Conservation (phyloP, 2,329 filamentous ascomycete genomes). For the Talaromyces sp. region DNA sequence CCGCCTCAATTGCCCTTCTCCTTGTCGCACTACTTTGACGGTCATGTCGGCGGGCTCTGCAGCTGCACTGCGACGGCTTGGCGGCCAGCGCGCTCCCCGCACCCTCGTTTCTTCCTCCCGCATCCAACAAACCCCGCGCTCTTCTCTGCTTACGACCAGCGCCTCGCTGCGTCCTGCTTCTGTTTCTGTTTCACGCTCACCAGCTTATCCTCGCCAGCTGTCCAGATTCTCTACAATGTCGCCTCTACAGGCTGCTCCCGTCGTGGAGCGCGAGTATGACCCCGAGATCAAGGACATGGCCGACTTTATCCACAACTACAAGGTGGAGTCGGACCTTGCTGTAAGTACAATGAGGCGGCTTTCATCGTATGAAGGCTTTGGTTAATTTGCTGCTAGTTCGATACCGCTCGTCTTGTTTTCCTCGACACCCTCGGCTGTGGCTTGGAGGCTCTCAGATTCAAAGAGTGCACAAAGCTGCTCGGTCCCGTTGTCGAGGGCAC, state of each 20-base stretch:
- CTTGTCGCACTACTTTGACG: background rate
- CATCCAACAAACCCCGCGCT: slow-evolving; percentile 37
- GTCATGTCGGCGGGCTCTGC: slow-evolving; percentile 37
- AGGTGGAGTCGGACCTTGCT: slow-evolving; percentile 85
- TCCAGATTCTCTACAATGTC: slow-evolving; percentile 40
- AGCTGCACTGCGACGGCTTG: slow-evolving; percentile 37
- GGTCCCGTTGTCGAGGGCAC: slow-evolving; percentile 90
- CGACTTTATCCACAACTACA: slow-evolving; percentile 86
- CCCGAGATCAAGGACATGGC: slow-evolving; percentile 94
- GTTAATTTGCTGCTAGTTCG: slow-evolving; percentile 49
- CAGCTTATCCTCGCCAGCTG: slow-evolving; percentile 9
- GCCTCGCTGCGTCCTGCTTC: slow-evolving; percentile 16
- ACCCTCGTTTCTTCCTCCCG: slow-evolving; percentile 41
- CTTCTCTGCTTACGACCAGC: slow-evolving; percentile 19
- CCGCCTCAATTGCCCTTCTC: background rate
- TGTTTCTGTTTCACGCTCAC: no score
- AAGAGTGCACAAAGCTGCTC: slow-evolving; percentile 91
- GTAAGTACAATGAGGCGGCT: no score
- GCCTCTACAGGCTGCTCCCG: slow-evolving; percentile 29
- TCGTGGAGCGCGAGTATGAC: slow-evolving; percentile 61
- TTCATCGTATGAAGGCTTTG: no score
- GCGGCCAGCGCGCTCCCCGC: slow-evolving; percentile 36
- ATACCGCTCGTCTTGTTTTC: slow-evolving; percentile 94
- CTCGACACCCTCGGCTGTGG: slow-evolving; percentile 96
- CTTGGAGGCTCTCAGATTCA: slow-evolving; percentile 90